Base-by-base conservation (phyloP, 495 filamentous ascomycete species). In the Aspergillus baeticus region DNA sequence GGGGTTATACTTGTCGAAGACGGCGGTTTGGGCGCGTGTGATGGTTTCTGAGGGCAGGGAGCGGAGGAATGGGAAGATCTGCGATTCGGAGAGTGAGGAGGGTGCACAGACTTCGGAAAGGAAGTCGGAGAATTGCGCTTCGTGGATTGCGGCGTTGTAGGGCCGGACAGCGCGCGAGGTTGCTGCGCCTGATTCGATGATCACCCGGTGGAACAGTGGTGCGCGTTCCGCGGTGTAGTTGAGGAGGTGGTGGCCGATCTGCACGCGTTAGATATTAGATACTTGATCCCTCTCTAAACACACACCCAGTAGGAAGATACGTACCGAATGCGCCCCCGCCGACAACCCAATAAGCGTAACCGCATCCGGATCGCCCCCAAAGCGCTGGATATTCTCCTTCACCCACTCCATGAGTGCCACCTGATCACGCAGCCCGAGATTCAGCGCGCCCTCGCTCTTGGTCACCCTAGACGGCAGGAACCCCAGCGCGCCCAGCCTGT, bases 241-340 rank as follows among this genome's bases (percentile, higher is more conserved):
- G 60, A 87, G 77, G 34, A 88, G 68, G 56, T 87, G 86, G 53
- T 87, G 86, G 11, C 84, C 84, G 58, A 87, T 78, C 83, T 87
- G 51, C 17, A 39, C 10, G 39, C 15, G 22, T 45, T 31, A 18
- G 31, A n/a, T n/a, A n/a, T n/a, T n/a, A n/a, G n/a, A n/a, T n/a
- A n/a, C n/a, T n/a, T n/a, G n/a, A n/a, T n/a, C n/a, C n/a, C n/a
- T n/a, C n/a, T n/a, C n/a, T n/a, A n/a, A n/a, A n/a, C n/a, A n/a
- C n/a, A n/a, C n/a, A n/a, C n/a, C n/a, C n/a, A n/a, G n/a, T n/a
- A 33, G 15, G 6, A 4, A 6, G 15, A 37, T 41, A 58, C 69
- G 60, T 61, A 82, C 80, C 50, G 82, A 84, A 64, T 86, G 84
- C 10, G 81, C 79, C 14, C 85, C 86, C 33, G 85, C 85, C 46